Base-by-base conservation (phyloP, 768 basidiomycete genomes). In the Tylopilus felleus region DNA sequence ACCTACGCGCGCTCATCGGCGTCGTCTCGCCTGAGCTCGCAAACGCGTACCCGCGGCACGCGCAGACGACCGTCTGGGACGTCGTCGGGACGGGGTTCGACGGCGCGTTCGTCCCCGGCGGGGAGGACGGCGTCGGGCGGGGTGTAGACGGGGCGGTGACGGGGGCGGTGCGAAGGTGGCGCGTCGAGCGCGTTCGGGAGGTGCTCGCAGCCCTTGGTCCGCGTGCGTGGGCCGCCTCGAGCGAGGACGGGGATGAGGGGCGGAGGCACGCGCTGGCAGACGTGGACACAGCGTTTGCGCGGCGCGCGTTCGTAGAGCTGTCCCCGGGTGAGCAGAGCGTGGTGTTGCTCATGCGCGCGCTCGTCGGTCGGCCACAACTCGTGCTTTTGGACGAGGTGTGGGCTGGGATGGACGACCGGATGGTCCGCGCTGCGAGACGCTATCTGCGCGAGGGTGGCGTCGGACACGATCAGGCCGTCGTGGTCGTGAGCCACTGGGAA, bases 301-400 rank as follows among this genome's bases (percentile, higher is more conserved):
- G 67, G 16, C 68, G 71, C 13, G 63, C 66, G 2, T 97, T 98
- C 64, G 77, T 81, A 0, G 77, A 79, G 38, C 76, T 95, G 7
- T 76, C 86, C 0, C 76, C 82, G 0, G 87, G 85, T 0, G 88
- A 90, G 65, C 95, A 96, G 71, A 80, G 85, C 42, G 70, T 95
- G 42, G 82, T 93, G 19, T 73, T 98, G 35, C 77, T 98, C 40
- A 84, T 95, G 80, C 83, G 94, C 17, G 90, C 94, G 25, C 74
- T 97, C 31, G 92, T 95, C 9, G 81, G 81, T 14, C 73, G 77
- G 14, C 88, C 90, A 4, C 80, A 79, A 51, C 66, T 99, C 31
- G 76, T 98, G 8, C 75, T 98, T 10, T 72, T 98, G 38, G 96
- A 99, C 64, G 96, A 99, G 67, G 90, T 86, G 9, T 94, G 91